phyloP scores from a whole-genome alignment of 148 eudicot species.

The Rhododendron ferrugineum region DNA sequence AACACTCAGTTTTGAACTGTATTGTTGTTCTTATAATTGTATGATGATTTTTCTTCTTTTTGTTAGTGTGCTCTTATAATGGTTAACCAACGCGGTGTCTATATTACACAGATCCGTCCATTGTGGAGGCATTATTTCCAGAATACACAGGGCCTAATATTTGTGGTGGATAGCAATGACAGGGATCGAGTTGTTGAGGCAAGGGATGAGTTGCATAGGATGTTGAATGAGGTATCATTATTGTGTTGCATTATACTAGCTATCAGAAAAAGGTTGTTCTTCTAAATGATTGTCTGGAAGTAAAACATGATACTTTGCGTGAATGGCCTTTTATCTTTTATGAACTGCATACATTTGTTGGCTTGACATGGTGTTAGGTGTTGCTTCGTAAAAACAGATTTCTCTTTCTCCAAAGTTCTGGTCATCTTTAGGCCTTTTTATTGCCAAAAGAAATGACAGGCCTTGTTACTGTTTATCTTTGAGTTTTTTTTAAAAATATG shows the following conservation, averaged over 20 bases:
- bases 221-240: constrained; percentile 45
- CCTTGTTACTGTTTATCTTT: neutral
- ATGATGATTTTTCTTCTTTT: neutral
- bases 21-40: neutral
- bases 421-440: neutral
- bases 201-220: constrained; percentile 46
- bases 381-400: neutral
- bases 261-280: neutral
- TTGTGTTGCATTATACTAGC: neutral
- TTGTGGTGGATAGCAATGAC: constrained; percentile 53
- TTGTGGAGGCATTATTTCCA: constrained; percentile 61
- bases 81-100: neutral
- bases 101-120: constrained; percentile 38
- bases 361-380: neutral
- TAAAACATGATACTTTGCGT: neutral
- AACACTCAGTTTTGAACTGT: neutral
- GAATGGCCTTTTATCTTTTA: neutral
- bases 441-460: neutral
- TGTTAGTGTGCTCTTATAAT: neutral
- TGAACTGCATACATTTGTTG: neutral
- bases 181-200: constrained; percentile 54
- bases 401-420: neutral
- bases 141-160: constrained; percentile 51
- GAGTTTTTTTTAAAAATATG: neutral
- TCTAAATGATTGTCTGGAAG: neutral